A percentile compares a stretch with the other conserved stretches of the same genome.
Conservation (phyloP, 106 monocot species). For the Hemerocallis citrina region DNA sequence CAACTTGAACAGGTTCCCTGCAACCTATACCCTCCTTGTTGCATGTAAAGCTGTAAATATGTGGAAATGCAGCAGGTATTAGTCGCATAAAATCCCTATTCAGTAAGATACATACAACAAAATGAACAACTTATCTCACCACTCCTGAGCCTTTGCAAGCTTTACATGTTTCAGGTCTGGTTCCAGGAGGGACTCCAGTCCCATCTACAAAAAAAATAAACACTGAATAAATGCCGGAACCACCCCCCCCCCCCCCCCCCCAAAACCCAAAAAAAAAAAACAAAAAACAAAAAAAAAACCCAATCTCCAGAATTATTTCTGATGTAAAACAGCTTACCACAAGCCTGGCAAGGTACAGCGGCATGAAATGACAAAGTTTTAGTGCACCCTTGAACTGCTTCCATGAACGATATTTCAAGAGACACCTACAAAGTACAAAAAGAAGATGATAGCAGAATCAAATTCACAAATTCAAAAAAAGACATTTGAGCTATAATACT, state of each 20-base stretch:
- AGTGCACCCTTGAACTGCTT: constrained; percentile 68
- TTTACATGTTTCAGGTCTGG: constrained; percentile 83
- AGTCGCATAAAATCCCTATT: background rate
- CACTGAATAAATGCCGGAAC: background rate
- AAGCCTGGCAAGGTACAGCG: constrained; percentile 52
- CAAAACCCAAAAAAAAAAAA: background rate
- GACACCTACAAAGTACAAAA: constrained; percentile 38
- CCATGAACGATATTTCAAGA: constrained; percentile 83
- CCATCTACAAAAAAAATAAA: constrained; percentile 41
- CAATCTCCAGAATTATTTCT: background rate
- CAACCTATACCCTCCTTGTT: constrained; percentile 73
- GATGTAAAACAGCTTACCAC: constrained; percentile 45
- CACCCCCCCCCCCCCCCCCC: no score
- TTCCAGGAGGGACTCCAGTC: constrained; percentile 89
- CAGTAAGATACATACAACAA: background rate
- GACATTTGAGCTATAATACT: background rate
- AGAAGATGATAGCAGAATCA: background rate
- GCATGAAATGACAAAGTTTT: constrained; percentile 55
- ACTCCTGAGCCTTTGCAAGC: constrained; percentile 80
- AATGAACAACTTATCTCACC: constrained; percentile 27
- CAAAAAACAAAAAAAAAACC: background rate
- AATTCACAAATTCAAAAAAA: no score
- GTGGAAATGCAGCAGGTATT: background rate
- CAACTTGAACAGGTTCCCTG: constrained; percentile 68
- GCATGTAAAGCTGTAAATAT: constrained; percentile 54